These are phyloP conservation scores for Lecanicillium sp. DNA, from an alignment of 2,329 filamentous ascomycete species.

Conservation along the genomic window DNA sequence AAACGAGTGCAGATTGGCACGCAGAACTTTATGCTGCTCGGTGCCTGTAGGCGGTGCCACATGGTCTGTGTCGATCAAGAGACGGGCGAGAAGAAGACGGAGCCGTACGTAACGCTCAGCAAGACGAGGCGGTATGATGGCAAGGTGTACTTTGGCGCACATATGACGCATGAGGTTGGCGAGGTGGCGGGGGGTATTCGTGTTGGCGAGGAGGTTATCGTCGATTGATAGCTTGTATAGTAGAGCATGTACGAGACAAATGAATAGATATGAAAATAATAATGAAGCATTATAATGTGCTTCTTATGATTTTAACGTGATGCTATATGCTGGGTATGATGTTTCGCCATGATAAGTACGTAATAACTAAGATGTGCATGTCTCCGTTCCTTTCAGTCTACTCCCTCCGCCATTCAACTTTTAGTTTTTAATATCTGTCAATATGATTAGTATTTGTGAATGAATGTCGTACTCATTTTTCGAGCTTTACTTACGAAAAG, in stretches of 20 bases:
- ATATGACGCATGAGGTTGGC: slow-evolving; percentile 49
- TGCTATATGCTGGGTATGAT: no score
- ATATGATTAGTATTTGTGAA: no score
- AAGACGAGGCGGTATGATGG: slow-evolving; percentile 80
- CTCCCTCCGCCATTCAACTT: no score
- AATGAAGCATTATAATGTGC: no score
- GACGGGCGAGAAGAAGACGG: slow-evolving; percentile 68
- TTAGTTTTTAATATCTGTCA: no score
- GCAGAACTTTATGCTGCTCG: slow-evolving; percentile 63
- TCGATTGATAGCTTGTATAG: slow-evolving; percentile 10
- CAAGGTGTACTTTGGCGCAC: slow-evolving; percentile 83
- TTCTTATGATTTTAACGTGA: no score
- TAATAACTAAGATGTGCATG: no score
- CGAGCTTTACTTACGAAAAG: slow-evolving; percentile 13
- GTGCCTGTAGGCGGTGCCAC: slow-evolving; percentile 81
- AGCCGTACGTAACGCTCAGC: slow-evolving; percentile 81
- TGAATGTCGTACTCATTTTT: no score
- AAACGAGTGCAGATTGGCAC: slow-evolving; percentile 55
- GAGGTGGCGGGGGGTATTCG: slow-evolving; percentile 22
- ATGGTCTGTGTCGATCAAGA: slow-evolving; percentile 94
- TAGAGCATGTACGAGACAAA: no score
- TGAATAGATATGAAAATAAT: no score
- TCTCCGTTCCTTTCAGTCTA: no score
- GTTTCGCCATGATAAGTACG: no score
- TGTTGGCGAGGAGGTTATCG: slow-evolving; percentile 38